phyloP scores from a whole-genome alignment of 768 basidiomycete genomes.

The Russula sp. region DNA sequence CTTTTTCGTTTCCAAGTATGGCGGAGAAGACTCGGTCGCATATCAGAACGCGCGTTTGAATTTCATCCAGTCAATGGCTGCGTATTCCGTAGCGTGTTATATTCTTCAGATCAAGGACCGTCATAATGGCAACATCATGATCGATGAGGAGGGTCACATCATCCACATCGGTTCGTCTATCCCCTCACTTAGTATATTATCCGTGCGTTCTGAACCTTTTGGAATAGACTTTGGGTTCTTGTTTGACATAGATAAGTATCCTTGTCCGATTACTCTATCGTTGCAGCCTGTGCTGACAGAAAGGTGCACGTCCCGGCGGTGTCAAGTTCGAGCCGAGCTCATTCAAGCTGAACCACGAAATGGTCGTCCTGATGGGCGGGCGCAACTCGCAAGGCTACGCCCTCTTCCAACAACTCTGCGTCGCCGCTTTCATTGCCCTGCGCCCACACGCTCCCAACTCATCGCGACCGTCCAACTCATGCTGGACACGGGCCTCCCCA shows the following conservation, averaged over 20 bases:
- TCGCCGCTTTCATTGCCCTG: slow-evolving; percentile 95
- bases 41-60: slow-evolving; percentile 93
- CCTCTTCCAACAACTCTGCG: slow-evolving; percentile 87
- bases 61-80: slow-evolving; percentile 99
- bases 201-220: background rate
- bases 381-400: slow-evolving; percentile 91
- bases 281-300: slow-evolving; percentile 6
- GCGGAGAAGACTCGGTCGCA: slow-evolving; percentile 79
- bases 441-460: slow-evolving; percentile 89
- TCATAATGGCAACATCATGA: slow-evolving; percentile 99
- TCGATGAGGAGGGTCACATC: slow-evolving; percentile 96
- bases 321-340: slow-evolving; percentile 98
- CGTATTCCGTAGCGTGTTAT: slow-evolving; percentile 97
- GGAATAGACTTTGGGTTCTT: slow-evolving; percentile 88
- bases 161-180: slow-evolving; percentile 79
- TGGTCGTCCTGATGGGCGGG: slow-evolving; percentile 98
- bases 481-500: slow-evolving; percentile 92
- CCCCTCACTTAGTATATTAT: background rate
- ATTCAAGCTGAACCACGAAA: slow-evolving; percentile 98
- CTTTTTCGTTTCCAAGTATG: slow-evolving; percentile 93
- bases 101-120: slow-evolving; percentile 98
- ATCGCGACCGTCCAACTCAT: slow-evolving; percentile 87
- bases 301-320: slow-evolving; percentile 50
- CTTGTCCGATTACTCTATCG: slow-evolving; percentile 19
- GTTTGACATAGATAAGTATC: slow-evolving; percentile 96